Evolutionary conservation across 1,284 basidiomycete genomes (phyloP), one percentile per base, ranked within the genome.

Genomic region (Trichosporon ovoides): DNA sequence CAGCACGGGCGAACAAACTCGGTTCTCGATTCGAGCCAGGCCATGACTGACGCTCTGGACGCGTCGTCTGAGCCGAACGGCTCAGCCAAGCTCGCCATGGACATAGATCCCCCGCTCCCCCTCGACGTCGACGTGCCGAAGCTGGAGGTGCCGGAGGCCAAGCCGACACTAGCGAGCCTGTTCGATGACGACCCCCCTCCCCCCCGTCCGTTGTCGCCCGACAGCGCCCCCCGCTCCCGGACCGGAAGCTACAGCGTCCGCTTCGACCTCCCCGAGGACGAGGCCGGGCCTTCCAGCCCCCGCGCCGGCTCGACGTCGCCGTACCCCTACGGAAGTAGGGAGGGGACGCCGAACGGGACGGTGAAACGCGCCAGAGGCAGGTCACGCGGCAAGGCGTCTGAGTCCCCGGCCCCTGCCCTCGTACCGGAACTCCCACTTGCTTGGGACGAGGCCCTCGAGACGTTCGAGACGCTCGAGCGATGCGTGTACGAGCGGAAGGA

Each of bases 401-500:
- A 49, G 10, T 50, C 62, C 31, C 37, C 48, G 52, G 52, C 38
- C 5, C 68, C 73, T 16, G 62, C 63, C 34, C 83, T 93, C 68
- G 89, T 95, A 64, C 83, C 83, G 13, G 80, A 91, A 77, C 82
- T 94, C 34, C 88, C 89, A 13, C 75, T 83, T 33, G 91, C 90
- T 22, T 84, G 87, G 71, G 80, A 84, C 58, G 84, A 82, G 38
- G 94, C 95, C 28, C 76, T 87, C 66, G 79, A 78, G 65, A 88
- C 85, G 7, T 98, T 94, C 69, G 79, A 78, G 60, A 83, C 88
- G 74, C 85, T 98, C 68, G 68, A 78, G 55, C 83, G 81, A 66
- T 97, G 94, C 72, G 85, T 86, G 67, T 97, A 98, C 74, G 90
- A 95, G 80, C 87, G 87, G 76, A 87, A 87, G 72, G 84, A 86